Evolutionary conservation across 495 filamentous ascomycete species (phyloP).

Genomic region (Annulohypoxylon bovei): DNA sequence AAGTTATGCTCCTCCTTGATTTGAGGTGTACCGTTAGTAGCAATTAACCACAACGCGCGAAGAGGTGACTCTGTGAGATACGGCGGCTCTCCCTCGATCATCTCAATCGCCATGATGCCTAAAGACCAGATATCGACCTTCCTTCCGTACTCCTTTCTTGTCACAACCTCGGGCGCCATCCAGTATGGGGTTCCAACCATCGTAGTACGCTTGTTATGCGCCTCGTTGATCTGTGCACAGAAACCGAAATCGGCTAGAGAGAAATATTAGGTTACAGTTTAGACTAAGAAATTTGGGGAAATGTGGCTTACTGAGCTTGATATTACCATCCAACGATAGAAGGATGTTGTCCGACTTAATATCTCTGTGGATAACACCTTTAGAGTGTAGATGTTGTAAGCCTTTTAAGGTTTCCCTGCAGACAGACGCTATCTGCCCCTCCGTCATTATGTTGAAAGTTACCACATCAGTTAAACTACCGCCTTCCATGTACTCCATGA

Average conservation of each 20-base stretch:
- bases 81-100: slow-evolving; percentile 98
- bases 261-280: slow-evolving; percentile 46
- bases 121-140: slow-evolving; percentile 99
- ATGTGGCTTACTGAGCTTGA: slow-evolving; percentile 87
- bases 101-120: slow-evolving; percentile 99
- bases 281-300: background rate
- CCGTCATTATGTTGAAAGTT: slow-evolving; percentile 98
- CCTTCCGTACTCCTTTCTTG: slow-evolving; percentile 94
- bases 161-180: slow-evolving; percentile 99
- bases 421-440: slow-evolving; percentile 94
- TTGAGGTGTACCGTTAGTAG: slow-evolving; percentile 92
- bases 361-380: slow-evolving; percentile 96
- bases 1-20: slow-evolving; percentile 93
- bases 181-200: slow-evolving; percentile 99
- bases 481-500: slow-evolving; percentile 99
- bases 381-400: slow-evolving; percentile 94
- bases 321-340: slow-evolving; percentile 92
- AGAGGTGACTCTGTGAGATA: slow-evolving; percentile 96
- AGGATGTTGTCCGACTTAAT: slow-evolving; percentile 99
- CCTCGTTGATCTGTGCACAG: slow-evolving; percentile 98
- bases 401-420: slow-evolving; percentile 93
- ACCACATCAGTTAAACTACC: slow-evolving; percentile 98
- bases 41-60: slow-evolving; percentile 93
- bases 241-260: slow-evolving; percentile 93
- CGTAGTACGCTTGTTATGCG: slow-evolving; percentile 95